Evolutionary conservation across 2,329 filamentous ascomycete genomes (phyloP).

Genomic region (Aspergillus versicolor): DNA sequence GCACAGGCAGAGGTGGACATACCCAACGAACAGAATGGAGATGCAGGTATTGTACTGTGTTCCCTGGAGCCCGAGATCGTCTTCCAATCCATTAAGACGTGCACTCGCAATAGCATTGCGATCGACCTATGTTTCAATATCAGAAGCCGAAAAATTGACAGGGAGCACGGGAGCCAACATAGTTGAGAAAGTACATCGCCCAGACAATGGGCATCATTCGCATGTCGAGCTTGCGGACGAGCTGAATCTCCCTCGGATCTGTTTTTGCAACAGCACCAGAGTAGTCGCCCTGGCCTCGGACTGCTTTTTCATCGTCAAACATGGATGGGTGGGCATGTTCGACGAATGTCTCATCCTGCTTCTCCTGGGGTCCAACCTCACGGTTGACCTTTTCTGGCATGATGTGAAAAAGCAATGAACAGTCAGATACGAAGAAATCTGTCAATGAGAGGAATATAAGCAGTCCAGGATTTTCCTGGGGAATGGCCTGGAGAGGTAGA

Average conservation of each 20-base stretch:
- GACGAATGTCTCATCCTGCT: neutral
- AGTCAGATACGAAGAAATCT: no score
- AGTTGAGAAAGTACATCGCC: conserved; percentile 8
- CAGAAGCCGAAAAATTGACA: no score
- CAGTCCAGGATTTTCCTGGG: neutral
- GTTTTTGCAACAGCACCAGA: conserved; percentile 1
- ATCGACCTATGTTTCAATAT: neutral
- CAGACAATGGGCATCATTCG: conserved; percentile 4
- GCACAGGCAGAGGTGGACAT: no score
- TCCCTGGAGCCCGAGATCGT: conserved; percentile 24
- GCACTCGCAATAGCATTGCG: conserved; percentile 32
- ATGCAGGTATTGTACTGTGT: conserved; percentile 24
- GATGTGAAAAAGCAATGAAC: no score
- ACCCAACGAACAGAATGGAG: no score
- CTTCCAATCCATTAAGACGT: conserved; percentile 22
- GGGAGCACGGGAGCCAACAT: neutral
- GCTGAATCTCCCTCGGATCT: neutral
- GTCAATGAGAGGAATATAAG: no score
- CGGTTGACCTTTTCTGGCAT: neutral
- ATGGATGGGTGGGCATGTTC: neutral
- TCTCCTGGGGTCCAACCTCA: neutral
- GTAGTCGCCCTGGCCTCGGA: neutral
- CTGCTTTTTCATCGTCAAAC: neutral
- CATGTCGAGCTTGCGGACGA: conserved; percentile 1
- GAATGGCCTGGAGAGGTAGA: neutral